Base-by-base conservation (phyloP, 202 grass and related monocot species). In the Schoenoplectus tabernaemontani region DNA sequence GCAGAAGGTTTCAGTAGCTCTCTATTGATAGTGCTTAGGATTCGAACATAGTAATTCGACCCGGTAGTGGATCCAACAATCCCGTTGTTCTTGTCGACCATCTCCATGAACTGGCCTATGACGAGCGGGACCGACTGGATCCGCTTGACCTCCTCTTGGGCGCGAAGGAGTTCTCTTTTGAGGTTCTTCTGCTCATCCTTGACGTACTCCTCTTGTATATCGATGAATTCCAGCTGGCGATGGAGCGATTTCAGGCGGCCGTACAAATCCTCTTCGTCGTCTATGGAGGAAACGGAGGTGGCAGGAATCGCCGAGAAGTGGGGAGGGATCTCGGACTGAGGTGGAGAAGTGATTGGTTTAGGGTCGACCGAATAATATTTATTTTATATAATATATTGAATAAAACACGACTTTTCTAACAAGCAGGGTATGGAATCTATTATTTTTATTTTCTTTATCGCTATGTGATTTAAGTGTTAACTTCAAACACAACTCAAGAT, bases 151-250 rank as follows among this genome's bases (percentile, higher is more conserved):
- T 96, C 93, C 86, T 96, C 93, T 86, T 92, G 88, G 9, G 90
- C 93, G 0, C 90, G 89, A 39, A 96, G 82, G 2, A 88, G 86
- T 84, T 96, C 86, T 37, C 90, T 82, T 84, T 92, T 96, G 38
- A 96, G 90, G 82, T 96, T 96, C 89, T 96, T 96, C 72, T 88
- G 92, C 82, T 96, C 92, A 28, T 96, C 92, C 87, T 96, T 92
- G 4, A 92, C 93, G 57, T 90, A 96, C 65, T 96, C 93, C 82
- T 96, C 93, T 37, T 96, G 93, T 46, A 96, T 96, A 62, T 96
- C 90, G 56, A 96, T 78, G 82, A 96, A 96, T 61, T 96, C 92
- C 66, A 96, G 84, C 78, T 90, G 87, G 9, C 89, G 89, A 79
- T 92, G 93, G 36, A 96, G 93, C 4, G 93, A 92, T 74, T 92